A percentile compares a stretch with the other conserved stretches of the same genome.
These are phyloP conservation scores for Diplotaxis tenuifolia DNA, from an alignment of 345 rosid species.

Conservation along the genomic window DNA sequence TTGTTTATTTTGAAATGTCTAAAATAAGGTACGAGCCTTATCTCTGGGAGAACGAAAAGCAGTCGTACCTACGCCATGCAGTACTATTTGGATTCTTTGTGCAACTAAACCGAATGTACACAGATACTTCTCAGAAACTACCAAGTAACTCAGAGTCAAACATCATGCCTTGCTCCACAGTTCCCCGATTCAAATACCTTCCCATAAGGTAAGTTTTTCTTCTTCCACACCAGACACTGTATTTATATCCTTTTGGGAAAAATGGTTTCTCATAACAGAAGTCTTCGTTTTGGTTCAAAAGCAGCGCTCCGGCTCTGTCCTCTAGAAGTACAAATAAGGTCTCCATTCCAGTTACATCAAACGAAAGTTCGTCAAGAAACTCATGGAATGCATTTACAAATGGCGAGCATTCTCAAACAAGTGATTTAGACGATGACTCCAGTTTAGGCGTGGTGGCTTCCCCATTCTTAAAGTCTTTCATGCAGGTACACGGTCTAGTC, in stretches of 20 bases:
- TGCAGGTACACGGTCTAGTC: constrained; percentile 57
- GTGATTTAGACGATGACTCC: constrained; percentile 61
- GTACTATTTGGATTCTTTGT: constrained; percentile 98
- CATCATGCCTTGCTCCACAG: constrained; percentile 87
- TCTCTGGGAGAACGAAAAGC: constrained; percentile 93
- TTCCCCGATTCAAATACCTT: constrained; percentile 95
- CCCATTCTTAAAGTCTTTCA: constrained; percentile 86
- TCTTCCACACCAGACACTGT: constrained; percentile 7
- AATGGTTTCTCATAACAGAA: constrained; percentile 5
- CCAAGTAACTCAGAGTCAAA: constrained; percentile 90
- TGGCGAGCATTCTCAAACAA: constrained; percentile 63
- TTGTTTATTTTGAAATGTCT: constrained; percentile 8
- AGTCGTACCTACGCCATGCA: constrained; percentile 85
- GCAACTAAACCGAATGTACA: constrained; percentile 89
- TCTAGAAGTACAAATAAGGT: constrained; percentile 65
- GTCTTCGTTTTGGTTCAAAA: background rate
- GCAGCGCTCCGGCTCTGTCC: constrained; percentile 84
- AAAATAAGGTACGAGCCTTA: constrained; percentile 79
- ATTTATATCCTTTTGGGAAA: background rate
- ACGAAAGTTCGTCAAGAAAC: constrained; percentile 56
- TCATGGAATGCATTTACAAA: constrained; percentile 66
- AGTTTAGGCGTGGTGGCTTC: constrained; percentile 81
- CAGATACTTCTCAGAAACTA: constrained; percentile 81
- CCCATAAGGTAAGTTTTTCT: constrained; percentile 70
- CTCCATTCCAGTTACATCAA: constrained; percentile 49